Base-by-base conservation (phyloP, 495 filamentous ascomycete genomes). In the Penicillium verhagenii region DNA sequence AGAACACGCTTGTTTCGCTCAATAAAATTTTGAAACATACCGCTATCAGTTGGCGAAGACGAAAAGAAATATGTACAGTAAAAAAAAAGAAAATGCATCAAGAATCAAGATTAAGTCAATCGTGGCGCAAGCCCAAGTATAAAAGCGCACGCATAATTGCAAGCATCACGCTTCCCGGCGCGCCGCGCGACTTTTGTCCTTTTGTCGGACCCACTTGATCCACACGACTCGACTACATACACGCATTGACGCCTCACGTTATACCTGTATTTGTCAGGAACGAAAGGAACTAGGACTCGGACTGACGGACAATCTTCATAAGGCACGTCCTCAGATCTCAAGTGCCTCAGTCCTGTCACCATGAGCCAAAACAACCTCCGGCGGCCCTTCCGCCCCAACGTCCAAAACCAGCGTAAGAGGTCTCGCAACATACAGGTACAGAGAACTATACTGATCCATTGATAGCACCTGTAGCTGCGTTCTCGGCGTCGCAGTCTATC, bases 401-500 rank as follows among this genome's bases (percentile, higher is more conserved):
- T 52, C 49, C 67, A 62, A 29, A 57, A 67, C 29, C 52, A 68
- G 52, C 55, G 72, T 74, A 54, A 64, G 63, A 66, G 8, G 23
- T 16, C 39, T 13, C 5, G 14, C 14, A 16, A 10, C 2, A 18
- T 24, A 20, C 24, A 24, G 24, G n/a, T n/a, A n/a, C n/a, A n/a
- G n/a, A n/a, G 43, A 47, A 8, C 14, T 2, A 46, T 35, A 28
- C 35, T 54, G 16, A 44, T 25, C 16, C 14, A 11, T 13, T 39
- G 26, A 33, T 35, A 77, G 75, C 49, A 26, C 87, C 90, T 6
- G 77, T 98, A 26, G 82, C 89, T n/a, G 92, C 94, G 1, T 80
- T 96, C 18, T 92, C 93, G 2, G 92, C 92, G 38, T 91, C 92
- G 0, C 84, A 95, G 69, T 91, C 90, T 8, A 73, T 96, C 35